Evolutionary conservation across 345 rosid genomes (phyloP).

Genomic region (Heritiera littoralis): DNA sequence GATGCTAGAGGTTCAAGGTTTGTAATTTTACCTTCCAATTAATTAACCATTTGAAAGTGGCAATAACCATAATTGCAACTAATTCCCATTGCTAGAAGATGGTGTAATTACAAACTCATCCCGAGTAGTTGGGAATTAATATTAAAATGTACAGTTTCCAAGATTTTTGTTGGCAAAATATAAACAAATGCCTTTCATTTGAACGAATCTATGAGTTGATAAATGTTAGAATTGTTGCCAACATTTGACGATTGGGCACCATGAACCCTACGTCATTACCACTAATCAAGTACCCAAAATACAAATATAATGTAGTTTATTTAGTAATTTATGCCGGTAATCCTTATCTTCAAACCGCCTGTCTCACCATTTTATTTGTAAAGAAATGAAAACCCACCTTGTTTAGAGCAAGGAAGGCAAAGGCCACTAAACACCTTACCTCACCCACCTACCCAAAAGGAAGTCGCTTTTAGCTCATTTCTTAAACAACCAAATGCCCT

Average conservation of each 20-base stretch:
- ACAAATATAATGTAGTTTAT: background rate
- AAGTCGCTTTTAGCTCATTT: background rate
- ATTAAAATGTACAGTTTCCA: too few relatives aligned
- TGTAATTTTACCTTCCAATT: too few relatives aligned
- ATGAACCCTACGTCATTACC: conserved; percentile 12
- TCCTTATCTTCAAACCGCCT: conserved; percentile 26
- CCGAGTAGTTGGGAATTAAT: too few relatives aligned
- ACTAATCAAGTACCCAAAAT: background rate
- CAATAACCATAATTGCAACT: too few relatives aligned
- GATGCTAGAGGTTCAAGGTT: too few relatives aligned
- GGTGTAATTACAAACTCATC: too few relatives aligned
- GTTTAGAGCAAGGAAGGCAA: background rate
- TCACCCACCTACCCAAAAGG: background rate
- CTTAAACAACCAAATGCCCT: background rate
- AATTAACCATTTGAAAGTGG: too few relatives aligned
- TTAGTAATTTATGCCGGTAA: background rate
- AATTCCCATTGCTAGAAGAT: too few relatives aligned
- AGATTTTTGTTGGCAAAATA: too few relatives aligned
- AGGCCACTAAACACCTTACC: background rate
- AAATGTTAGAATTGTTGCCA: background rate
- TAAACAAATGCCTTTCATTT: too few relatives aligned
- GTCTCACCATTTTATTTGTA: background rate
- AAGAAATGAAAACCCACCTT: conserved; percentile 8
- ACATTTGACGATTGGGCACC: background rate
- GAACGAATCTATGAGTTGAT: too few relatives aligned